Evolutionary conservation across 805 yeast genomes (phyloP), one percentile per base, ranked within the genome.

Genomic region (Saturnispora ahearnii): DNA sequence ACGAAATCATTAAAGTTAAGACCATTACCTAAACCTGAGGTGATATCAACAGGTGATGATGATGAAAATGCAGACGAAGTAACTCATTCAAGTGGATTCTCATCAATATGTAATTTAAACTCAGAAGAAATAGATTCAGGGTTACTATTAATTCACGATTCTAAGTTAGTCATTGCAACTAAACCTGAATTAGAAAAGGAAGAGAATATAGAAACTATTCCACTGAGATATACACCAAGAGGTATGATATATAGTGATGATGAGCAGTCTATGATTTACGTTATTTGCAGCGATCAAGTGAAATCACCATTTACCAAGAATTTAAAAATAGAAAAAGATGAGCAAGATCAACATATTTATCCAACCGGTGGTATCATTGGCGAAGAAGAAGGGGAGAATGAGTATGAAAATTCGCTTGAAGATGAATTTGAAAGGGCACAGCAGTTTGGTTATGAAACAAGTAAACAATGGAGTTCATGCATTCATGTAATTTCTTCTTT

Each of bases 121-220:
- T 80, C 87, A 41, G 86, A 78, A 51, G 93, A 85, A 52, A 70
- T 76, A 49, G 67, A 70, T 1, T 70, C 73, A 45, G 91, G 91
- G 2, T 66, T 82, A 3, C 79, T 87, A 28, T 89, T 86, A 0
- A 70, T 85, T 15, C 68, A 70, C 36, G 77, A 74, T 2, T 71
- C 70, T 41, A 72, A 67, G 21, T 65, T 87, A 51, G 64, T 73
- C 2, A 84, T 86, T 30, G 73, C 82, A 58, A 73, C 80, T 0
- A 30, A 51, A 8, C 49, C 49, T 13, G 41, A 34, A 6, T 9
- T 51, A 22, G 26, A 43, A 18, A 66, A 68, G 24, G 49, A 65
- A 15, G 62, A 55, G 2, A 55, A 65, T 30, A 59, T 65, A 10
- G 73, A 70, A 32, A 67, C 68, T 33, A 53, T 76, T 22, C 70